These are phyloP conservation scores for Penicillium sp. DNA, from an alignment of 2,329 filamentous ascomycete species.

Conservation along the genomic window DNA sequence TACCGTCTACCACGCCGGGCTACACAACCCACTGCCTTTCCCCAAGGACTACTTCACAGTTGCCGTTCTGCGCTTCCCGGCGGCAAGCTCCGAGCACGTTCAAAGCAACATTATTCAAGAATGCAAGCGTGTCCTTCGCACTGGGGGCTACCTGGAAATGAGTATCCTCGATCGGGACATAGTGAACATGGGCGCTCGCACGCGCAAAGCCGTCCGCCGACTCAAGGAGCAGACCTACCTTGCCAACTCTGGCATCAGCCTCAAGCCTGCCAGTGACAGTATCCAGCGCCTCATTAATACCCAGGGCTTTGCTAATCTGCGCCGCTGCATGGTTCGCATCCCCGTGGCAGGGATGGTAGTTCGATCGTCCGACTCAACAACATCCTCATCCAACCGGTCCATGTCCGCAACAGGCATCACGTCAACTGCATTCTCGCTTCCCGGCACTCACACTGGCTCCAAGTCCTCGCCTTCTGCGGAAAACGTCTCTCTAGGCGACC, in stretches of 20 bases:
- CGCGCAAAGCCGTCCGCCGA: conserved; percentile 43
- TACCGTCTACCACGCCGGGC: conserved; percentile 40
- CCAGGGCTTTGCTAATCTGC: conserved; percentile 47
- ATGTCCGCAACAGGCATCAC: conserved; percentile 26
- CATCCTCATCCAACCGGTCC: conserved; percentile 37
- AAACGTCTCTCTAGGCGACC: conserved; percentile 57
- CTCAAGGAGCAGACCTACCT: conserved; percentile 46
- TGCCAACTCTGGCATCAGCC: conserved; percentile 40
- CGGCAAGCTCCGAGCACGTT: conserved; percentile 42
- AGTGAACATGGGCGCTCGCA: conserved; percentile 48
- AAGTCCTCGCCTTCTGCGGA: conserved; percentile 37
- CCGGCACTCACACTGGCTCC: conserved; percentile 6
- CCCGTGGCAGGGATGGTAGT: conserved; percentile 46
- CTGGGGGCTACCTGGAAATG: conserved; percentile 48
- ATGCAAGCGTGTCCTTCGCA: conserved; percentile 47
- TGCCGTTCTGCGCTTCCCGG: conserved; percentile 45
- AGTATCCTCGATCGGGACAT: conserved; percentile 49
- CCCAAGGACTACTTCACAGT: conserved; percentile 46
- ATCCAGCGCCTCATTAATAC: conserved; percentile 45
- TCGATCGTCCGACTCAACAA: conserved; percentile 39
- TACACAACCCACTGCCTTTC: conserved; percentile 44
- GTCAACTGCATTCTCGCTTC: conserved; percentile 23
- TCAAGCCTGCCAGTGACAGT: conserved; percentile 47
- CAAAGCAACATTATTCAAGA: conserved; percentile 46
- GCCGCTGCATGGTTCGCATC: conserved; percentile 47